phyloP scores from a whole-genome alignment of 805 yeast genomes.

The Candida qinlingensis region DNA sequence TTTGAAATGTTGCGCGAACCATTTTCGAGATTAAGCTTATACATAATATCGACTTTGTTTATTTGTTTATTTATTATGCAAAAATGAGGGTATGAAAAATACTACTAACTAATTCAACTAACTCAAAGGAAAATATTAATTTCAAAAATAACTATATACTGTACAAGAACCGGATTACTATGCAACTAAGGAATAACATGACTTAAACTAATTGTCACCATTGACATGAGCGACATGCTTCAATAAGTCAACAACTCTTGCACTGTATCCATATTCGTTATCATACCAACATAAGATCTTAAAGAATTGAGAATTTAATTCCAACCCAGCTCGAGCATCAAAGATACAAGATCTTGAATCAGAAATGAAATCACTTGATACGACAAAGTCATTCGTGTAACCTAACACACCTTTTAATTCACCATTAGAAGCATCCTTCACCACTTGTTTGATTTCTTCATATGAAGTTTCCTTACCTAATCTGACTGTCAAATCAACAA shows the following conservation, averaged over 20 bases:
- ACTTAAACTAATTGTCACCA: conserved; percentile 5
- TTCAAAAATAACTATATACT: too few species aligned
- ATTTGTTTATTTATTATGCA: too few species aligned
- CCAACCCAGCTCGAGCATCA: conserved; percentile 88
- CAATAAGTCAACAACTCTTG: conserved; percentile 90
- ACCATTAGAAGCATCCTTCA: conserved; percentile 75
- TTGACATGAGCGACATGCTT: conserved; percentile 60
- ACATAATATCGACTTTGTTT: too few species aligned
- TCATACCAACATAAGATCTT: conserved; percentile 94
- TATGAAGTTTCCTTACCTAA: conserved; percentile 71
- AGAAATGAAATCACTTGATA: conserved; percentile 82
- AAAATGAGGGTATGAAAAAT: too few species aligned
- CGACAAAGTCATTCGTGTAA: conserved; percentile 91
- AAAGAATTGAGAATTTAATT: conserved; percentile 81
- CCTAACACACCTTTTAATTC: conserved; percentile 77
- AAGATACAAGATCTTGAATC: conserved; percentile 83
- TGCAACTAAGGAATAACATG: neutral
- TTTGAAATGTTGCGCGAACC: too few species aligned
- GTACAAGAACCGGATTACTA: neutral
- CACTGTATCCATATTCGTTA: conserved; percentile 93
- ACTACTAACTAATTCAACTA: too few species aligned
- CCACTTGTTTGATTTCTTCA: conserved; percentile 73
- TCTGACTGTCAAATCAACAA: conserved; percentile 87
- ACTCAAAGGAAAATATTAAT: too few species aligned
- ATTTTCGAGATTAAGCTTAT: too few species aligned